A percentile compares a stretch with the other conserved stretches of the same genome.
Conservation (phyloP, 495 filamentous ascomycete species). For the Tuber microsphaerosporum region DNA sequence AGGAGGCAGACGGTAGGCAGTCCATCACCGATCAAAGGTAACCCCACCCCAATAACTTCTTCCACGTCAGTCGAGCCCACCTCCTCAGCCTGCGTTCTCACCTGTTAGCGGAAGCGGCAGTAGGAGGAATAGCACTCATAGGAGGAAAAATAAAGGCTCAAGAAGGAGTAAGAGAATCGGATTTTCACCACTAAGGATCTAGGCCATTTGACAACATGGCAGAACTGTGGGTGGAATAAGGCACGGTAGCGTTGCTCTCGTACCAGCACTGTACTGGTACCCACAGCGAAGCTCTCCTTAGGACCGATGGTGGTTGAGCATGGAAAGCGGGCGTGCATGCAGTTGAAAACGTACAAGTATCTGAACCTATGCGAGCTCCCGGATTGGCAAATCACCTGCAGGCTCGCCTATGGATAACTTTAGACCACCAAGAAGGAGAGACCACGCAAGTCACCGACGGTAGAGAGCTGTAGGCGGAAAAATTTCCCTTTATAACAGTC, state of each 20-base stretch:
- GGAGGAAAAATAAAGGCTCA: constrained; percentile 4
- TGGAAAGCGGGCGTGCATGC: background rate
- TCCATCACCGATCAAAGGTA: background rate
- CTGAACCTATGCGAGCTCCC: background rate
- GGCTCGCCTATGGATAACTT: background rate
- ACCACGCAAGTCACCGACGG: background rate
- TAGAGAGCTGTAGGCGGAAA: background rate
- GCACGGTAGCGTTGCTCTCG: background rate
- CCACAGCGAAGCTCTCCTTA: background rate
- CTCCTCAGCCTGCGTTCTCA: background rate
- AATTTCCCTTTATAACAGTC: background rate
- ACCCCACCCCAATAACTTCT: constrained; percentile 2
- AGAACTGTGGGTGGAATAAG: background rate
- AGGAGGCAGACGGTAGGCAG: background rate
- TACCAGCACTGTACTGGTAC: background rate
- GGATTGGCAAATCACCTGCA: constrained; percentile 2
- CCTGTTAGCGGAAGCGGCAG: background rate
- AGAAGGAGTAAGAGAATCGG: background rate
- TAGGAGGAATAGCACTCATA: background rate
- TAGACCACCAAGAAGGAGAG: background rate
- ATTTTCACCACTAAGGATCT: background rate
- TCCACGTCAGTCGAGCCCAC: constrained; percentile 5
- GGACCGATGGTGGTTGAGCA: constrained; percentile 2
- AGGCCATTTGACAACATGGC: constrained; percentile 4
- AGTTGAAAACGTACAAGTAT: constrained; percentile 3